These are phyloP conservation scores for Trypanosoma mega DNA, from an alignment of 208 protist genomes.

Conservation along the genomic window DNA sequence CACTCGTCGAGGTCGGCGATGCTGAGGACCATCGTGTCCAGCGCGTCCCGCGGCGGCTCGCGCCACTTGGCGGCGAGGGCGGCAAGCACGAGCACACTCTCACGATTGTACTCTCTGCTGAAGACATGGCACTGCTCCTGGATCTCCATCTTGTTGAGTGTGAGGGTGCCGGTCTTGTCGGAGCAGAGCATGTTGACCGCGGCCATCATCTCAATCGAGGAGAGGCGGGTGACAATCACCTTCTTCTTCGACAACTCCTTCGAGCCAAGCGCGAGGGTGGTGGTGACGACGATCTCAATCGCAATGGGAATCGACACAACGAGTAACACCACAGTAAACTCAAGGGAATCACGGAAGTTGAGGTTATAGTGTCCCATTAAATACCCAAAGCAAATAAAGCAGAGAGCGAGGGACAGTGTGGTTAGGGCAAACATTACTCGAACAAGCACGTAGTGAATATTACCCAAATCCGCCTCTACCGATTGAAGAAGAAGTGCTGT, in stretches of 20 bases:
- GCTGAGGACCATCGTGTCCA: slow-evolving; percentile 88
- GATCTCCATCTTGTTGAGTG: slow-evolving; percentile 92
- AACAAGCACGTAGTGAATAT: slow-evolving; percentile 52
- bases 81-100: slow-evolving; percentile 59
- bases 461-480: slow-evolving; percentile 77
- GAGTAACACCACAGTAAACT: slow-evolving; percentile 87
- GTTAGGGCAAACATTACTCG: slow-evolving; percentile 69
- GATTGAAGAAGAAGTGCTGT: slow-evolving; percentile 88
- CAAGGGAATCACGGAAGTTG: slow-evolving; percentile 55
- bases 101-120: slow-evolving; percentile 57
- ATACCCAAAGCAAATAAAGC: slow-evolving; percentile 78
- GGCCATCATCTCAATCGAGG: slow-evolving; percentile 89
- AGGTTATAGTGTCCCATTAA: slow-evolving; percentile 69
- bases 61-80: slow-evolving; percentile 86
- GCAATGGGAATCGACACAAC: slow-evolving; percentile 93
- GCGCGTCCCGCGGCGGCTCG: slow-evolving; percentile 53
- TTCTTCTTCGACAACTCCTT: slow-evolving; percentile 90
- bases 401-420: slow-evolving; percentile 59
- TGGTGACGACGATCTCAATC: slow-evolving; percentile 82
- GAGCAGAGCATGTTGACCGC: slow-evolving; percentile 77
- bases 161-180: slow-evolving; percentile 95
- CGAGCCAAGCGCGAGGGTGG: slow-evolving; percentile 90
- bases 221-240: slow-evolving; percentile 93
- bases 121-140: slow-evolving; percentile 75
- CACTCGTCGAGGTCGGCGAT: slow-evolving; percentile 74